phyloP scores from a whole-genome alignment of 345 rosid genomes.

The Corchorus olitorius region DNA sequence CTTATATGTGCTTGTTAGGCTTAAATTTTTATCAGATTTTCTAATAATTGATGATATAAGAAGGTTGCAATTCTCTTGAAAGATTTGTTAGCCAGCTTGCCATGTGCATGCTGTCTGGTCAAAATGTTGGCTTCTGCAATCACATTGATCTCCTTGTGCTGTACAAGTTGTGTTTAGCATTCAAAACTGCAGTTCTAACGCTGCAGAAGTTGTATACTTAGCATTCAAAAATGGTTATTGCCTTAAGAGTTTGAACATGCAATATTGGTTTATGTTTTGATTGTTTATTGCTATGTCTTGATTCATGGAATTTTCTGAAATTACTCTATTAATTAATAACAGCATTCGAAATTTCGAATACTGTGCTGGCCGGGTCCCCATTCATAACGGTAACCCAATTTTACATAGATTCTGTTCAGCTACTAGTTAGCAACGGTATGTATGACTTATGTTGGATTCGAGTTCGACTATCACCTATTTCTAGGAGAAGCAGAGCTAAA shows the following conservation, averaged over 20 bases:
- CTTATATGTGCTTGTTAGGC: neutral
- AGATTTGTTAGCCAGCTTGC: neutral
- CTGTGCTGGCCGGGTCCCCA: neutral
- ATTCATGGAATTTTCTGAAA: neutral
- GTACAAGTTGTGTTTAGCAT: too few species aligned
- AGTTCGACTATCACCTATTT: neutral
- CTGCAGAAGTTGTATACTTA: too few species aligned
- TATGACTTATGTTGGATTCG: too few species aligned
- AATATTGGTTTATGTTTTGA: neutral
- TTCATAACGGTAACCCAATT: neutral
- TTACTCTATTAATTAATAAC: neutral
- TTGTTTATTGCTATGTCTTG: neutral
- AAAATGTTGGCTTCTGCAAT: too few species aligned
- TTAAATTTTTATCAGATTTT: neutral
- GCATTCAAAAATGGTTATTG: too few species aligned
- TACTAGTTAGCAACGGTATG: neutral
- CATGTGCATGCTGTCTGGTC: too few species aligned
- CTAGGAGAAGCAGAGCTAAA: neutral
- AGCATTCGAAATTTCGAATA: too few species aligned
- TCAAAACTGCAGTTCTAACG: too few species aligned
- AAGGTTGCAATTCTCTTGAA: neutral
- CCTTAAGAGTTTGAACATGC: too few species aligned
- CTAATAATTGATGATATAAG: neutral
- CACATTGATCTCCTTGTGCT: too few species aligned
- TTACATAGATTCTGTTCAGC: neutral